These are phyloP conservation scores for Botryotinia narcissicola DNA, from an alignment of 2,329 filamentous ascomycete genomes.

Conservation along the genomic window DNA sequence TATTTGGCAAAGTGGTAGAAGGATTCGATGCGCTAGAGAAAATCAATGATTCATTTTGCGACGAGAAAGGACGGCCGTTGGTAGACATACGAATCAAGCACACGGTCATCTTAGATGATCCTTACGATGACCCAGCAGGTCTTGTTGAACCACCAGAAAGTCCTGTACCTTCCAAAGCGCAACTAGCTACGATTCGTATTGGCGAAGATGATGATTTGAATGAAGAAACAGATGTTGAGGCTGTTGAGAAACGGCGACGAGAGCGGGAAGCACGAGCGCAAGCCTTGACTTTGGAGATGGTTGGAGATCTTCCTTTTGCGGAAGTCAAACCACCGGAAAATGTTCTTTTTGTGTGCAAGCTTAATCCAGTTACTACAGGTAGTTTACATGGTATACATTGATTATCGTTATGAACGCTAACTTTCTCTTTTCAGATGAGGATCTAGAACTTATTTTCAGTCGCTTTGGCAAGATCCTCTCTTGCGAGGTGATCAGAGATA, in stretches of 20 bases:
- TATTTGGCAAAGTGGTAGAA: conserved; percentile 94
- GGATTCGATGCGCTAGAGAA: conserved; percentile 93
- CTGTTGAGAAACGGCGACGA: conserved; percentile 72
- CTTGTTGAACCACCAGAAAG: conserved; percentile 75
- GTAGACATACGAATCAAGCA: conserved; percentile 95
- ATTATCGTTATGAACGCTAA: conserved; percentile 17
- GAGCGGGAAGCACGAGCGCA: conserved; percentile 92
- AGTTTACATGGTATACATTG: conserved; percentile 14
- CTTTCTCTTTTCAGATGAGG: conserved; percentile 60
- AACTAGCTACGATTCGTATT: conserved; percentile 88
- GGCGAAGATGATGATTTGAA: conserved; percentile 82
- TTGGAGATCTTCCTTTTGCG: conserved; percentile 94
- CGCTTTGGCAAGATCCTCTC: conserved; percentile 94
- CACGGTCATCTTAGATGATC: conserved; percentile 87
- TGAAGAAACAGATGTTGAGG: conserved; percentile 72
- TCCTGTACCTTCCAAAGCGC: conserved; percentile 76
- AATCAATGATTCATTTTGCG: conserved; percentile 86
- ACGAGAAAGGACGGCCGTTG: conserved; percentile 80
- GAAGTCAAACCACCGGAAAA: conserved; percentile 98
- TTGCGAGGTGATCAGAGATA: conserved; percentile 93
- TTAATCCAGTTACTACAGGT: conserved; percentile 89
- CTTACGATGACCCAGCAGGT: conserved; percentile 77
- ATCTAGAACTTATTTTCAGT: conserved; percentile 92
- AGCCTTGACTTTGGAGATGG: conserved; percentile 93
- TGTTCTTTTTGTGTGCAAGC: conserved; percentile 95